These are phyloP conservation scores for Metahyphopichia silvanorum DNA, from an alignment of 805 yeast genomes.

Conservation along the genomic window DNA sequence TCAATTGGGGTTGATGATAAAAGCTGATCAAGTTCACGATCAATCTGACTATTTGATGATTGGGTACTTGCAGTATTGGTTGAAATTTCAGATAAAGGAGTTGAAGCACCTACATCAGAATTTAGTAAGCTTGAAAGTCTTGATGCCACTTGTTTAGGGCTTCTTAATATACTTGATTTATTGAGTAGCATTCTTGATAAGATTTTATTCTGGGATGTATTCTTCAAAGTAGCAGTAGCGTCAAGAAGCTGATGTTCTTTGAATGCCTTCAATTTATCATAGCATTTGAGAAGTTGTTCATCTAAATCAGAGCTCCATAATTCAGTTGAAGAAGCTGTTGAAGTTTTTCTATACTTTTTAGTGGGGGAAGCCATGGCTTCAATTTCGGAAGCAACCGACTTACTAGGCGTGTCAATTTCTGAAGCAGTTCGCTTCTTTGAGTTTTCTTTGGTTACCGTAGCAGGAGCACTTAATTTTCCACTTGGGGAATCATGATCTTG, in stretches of 20 bases:
- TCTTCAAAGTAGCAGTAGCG: constrained; percentile 21
- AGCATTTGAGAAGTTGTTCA: constrained; percentile 31
- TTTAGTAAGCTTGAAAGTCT: constrained; percentile 25
- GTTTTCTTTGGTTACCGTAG: no score
- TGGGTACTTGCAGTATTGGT: constrained; percentile 5
- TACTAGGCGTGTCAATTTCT: constrained; percentile 28
- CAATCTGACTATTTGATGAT: constrained; percentile 20
- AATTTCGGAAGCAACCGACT: constrained; percentile 33
- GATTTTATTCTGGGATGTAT: constrained; percentile 37
- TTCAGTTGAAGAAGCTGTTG: neutral
- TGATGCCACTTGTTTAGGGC: constrained; percentile 35
- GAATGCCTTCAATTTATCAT: constrained; percentile 30
- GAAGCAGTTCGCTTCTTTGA: neutral
- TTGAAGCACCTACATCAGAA: constrained; percentile 2
- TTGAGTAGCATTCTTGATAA: constrained; percentile 37
- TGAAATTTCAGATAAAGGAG: constrained; percentile 21
- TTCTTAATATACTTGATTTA: constrained; percentile 32
- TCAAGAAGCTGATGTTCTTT: constrained; percentile 19
- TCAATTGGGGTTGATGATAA: constrained; percentile 22
- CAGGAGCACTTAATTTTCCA: constrained; percentile 5
- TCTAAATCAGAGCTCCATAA: constrained; percentile 35
- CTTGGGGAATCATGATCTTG: no score
- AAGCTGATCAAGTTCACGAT: constrained; percentile 26
- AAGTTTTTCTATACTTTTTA: constrained; percentile 1
- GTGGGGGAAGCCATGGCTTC: constrained; percentile 27